Base-by-base conservation (phyloP, 2,329 filamentous ascomycete species). In the Phialemonium atrogriseum region DNA sequence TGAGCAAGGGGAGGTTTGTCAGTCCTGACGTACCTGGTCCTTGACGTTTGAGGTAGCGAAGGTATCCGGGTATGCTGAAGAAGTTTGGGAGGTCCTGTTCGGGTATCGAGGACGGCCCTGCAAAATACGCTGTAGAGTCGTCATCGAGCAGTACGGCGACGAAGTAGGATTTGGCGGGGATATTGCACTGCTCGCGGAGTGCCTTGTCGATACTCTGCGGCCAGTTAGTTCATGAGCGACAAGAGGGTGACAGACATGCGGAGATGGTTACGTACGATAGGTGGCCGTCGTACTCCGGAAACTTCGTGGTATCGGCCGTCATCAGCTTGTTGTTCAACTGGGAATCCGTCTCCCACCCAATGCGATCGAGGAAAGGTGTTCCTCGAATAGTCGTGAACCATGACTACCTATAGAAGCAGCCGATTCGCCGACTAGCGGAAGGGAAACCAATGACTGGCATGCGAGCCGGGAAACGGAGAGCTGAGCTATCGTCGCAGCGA, bases 131-230 rank as follows among this genome's bases (percentile, higher is more conserved):
- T 2, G 58, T 45, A 11, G 58, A 55, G 13, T 66, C 66, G 36
- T 69, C 65, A 17, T 71, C 65, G 21, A 60, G 54, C 24, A 71
- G 52, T 2, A 61, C 62, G 9, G 64, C 68, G 20, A 76, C 56
- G 40, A 76, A 73, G 45, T 67, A 76, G 37, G 56, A 56, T 31
- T 62, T 59, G 9, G 62, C 63, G 2, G 65, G 60, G 27, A 76
- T 69, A 22, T 62, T 59, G 41, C 70, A 74, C 24, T 68, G 57
- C 29, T 70, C 62, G 11, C 64, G 58, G 9, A 77, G 51, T 16
- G 66, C 69, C 38, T 64, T 59, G 20, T 64, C 62, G 20, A 76
- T 70, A n/a, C 44, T 66, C 42, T 48, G 33, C 16, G 16, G 17
- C 22, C 14, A 3, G 37, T 45, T 25, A 43, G 41, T 20, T 11